A percentile compares a stretch with the other conserved stretches of the same genome.
Evolutionary conservation across 2,329 filamentous ascomycete species (phyloP).

Genomic region (Neonectria coccinea): DNA sequence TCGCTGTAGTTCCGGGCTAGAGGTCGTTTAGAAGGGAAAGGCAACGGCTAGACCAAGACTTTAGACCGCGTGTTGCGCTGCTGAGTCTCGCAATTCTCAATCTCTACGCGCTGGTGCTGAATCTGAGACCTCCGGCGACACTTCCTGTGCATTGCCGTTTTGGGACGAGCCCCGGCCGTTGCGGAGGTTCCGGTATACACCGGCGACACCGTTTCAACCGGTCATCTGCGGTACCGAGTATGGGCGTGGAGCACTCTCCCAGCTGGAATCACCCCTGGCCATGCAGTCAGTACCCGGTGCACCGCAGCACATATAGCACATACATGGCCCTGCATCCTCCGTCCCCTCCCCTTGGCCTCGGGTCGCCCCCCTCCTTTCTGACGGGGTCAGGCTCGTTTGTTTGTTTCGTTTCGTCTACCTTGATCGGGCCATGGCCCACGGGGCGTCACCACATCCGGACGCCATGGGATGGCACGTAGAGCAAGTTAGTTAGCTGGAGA

Average conservation of each 20-base stretch:
- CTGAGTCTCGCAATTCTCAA: too few species aligned
- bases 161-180: slow-evolving; percentile 21
- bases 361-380: slow-evolving; percentile 1
- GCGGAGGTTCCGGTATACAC: slow-evolving; percentile 21
- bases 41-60: background rate
- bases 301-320: background rate
- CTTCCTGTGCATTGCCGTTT: slow-evolving; percentile 8
- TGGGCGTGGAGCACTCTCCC: too few species aligned
- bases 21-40: background rate
- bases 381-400: too few species aligned
- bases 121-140: background rate
- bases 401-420: background rate
- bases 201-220: slow-evolving; percentile 12
- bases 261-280: slow-evolving; percentile 5
- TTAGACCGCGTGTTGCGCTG: background rate
- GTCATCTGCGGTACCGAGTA: background rate
- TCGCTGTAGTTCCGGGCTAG: slow-evolving; percentile 9
- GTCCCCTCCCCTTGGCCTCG: slow-evolving; percentile 10
- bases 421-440: slow-evolving; percentile 7
- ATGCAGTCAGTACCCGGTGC: background rate
- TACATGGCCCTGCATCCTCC: background rate
- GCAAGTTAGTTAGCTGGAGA: background rate
- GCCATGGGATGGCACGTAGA: background rate
- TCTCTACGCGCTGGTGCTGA: too few species aligned
- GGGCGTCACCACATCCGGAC: too few species aligned